Percentiles rank a stretch among this genome's conserved stretches.
phyloP scores from a whole-genome alignment of 2,329 filamentous ascomycete species.

The Myriangium duriaei region DNA sequence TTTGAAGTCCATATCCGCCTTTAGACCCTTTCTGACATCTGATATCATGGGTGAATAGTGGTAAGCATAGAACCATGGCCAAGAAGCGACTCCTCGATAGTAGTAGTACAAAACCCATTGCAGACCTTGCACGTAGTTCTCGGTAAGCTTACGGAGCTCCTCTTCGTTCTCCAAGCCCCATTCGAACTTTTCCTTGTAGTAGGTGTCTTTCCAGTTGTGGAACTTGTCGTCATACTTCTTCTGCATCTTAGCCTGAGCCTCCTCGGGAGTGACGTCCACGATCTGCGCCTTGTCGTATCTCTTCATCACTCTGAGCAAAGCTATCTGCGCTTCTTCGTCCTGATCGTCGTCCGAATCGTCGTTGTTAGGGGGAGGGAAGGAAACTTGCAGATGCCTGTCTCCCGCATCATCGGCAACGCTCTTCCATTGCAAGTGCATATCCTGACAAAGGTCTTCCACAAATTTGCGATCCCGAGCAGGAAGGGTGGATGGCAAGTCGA shows the following conservation, averaged over 20 bases:
- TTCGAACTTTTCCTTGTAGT: conserved; percentile 82
- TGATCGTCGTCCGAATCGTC: conserved; percentile 52
- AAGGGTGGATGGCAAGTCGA: conserved; percentile 62
- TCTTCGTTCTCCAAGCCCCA: conserved; percentile 73
- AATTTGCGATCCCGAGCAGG: conserved; percentile 85
- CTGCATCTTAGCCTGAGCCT: conserved; percentile 67
- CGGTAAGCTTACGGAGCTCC: conserved; percentile 68
- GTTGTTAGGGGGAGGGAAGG: conserved; percentile 41
- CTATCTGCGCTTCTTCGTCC: conserved; percentile 73
- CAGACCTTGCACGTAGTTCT: conserved; percentile 94
- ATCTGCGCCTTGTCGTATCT: conserved; percentile 85
- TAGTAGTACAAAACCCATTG: conserved; percentile 99
- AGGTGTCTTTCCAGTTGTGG: conserved; percentile 82
- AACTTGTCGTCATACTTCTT: conserved; percentile 86
- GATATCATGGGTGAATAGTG: conserved; percentile 98
- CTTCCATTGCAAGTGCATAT: conserved; percentile 52
- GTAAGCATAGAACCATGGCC: conserved; percentile 96
- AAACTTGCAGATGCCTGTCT: conserved; percentile 52
- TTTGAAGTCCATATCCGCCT: conserved; percentile 79
- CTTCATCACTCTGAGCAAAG: conserved; percentile 72
- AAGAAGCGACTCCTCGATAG: conserved; percentile 91
- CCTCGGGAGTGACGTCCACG: conserved; percentile 64
- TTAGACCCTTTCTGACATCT: conserved; percentile 79
- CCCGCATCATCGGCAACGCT: conserved; percentile 52
- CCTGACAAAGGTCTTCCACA: conserved; percentile 70